Base-by-base conservation (phyloP, 2,329 filamentous ascomycete species). In the Scopulariopsis brevicaulis region DNA sequence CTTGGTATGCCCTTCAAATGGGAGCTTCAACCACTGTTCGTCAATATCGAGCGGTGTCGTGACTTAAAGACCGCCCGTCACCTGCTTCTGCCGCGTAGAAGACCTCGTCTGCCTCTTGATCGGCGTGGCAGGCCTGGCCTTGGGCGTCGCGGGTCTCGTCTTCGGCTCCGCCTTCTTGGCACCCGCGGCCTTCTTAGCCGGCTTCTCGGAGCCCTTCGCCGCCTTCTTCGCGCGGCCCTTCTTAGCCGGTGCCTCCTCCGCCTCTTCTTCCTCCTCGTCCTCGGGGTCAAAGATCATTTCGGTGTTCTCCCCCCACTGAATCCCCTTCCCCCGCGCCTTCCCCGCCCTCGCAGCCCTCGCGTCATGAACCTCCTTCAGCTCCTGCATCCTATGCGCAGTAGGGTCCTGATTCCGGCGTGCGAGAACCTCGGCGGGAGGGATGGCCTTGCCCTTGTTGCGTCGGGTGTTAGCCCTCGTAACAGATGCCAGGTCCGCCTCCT, bases 401-500 rank as follows among this genome's bases (percentile, higher is more conserved):
- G 56, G 56, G 24, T 58, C 37, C 25, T 53, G 46, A 18, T 48
- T 18, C 32, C 53, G 56, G 4, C 35, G 32, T 6, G 56, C 56
- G n/a, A 58, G 56, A 28, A 53, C 35, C 15, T 53, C 48, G 22
- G 51, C 32, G n/a, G 50, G 28, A 4, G 24, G 32, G 20, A 37
- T 12, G 7, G 56, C 48, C 48, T 48, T 53, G 32, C 56, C 56
- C 25, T 58, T 58, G 56, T 58, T 58, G 6, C 37, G 32, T 25
- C 56, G 56, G 34, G 56, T 58, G 43, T 58, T 58, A 58, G 35
- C 43, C 32, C 50, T 32, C n/a, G 56, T 58, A 34, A 53, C 35
- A 11, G 56, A 32, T 20, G 56, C 56, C 12, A 58, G 20, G 56
- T 58, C 56, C 10, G 20, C 51, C 32, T 40, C 56, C 50, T 14